Evolutionary conservation across 2,329 filamentous ascomycete genomes (phyloP), one percentile per base, ranked within the genome.

Genomic region (Exophiala bonariae): DNA sequence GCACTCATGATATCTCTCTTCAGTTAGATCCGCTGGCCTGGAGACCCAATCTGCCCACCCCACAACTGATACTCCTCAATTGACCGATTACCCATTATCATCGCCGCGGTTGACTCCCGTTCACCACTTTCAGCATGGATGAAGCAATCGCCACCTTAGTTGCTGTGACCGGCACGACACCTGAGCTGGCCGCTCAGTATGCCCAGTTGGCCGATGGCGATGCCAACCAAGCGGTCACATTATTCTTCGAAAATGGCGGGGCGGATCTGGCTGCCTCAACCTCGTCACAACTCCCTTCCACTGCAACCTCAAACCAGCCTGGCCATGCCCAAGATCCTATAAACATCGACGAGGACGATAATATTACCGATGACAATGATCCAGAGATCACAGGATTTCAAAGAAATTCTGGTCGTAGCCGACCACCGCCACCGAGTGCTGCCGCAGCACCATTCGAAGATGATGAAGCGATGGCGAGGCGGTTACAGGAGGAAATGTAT

Each of bases 401-500:
- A 10, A 62, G 63, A 26, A 56, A 58, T 50, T 36, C 57, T 44
- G 56, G 55, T 52, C 54, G 56, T 38, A 56, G 62, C 33, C 57
- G 65, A 19, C 61, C 63, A 22, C 49, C 61, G n/a, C 55, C 52
- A 33, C 49, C 50, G 52, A 59, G 18, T 45, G 69, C 76, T 31
- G 70, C 70, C 8, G 70, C 68, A 23, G 69, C 66, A 75, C 23
- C 6, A 11, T 83, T 61, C 43, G 81, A 87, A 56, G 91, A 96
- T 55, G 90, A 96, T 61, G 93, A 99, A 62, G 91, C 89, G 42
- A 92, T 97, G 83, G 93, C 93, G 5, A 82, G 91, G 66, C 82
- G 88, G 47, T 68, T 99, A 50, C 93, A 99, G 66, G 87, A 99
- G 62, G 90, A 99, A 68, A 79, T 96, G 63, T 97, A 96, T 60